Base-by-base conservation (phyloP, 352 stramenopile species). In the Phytophthora crassamura region DNA sequence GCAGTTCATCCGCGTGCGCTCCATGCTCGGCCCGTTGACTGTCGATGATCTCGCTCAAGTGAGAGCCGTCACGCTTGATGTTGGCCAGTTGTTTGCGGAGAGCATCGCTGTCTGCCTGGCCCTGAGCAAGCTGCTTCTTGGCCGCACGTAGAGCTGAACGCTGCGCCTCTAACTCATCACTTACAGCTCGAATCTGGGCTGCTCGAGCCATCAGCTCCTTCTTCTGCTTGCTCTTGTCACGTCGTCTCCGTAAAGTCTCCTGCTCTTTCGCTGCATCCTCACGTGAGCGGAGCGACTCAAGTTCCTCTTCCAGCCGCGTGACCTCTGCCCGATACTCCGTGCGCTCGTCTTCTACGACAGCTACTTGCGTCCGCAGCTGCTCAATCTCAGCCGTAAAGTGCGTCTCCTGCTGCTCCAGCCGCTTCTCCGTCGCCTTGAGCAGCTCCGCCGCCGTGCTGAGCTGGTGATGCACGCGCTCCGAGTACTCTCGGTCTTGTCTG, bases 401-500 rank as follows among this genome's bases (percentile, higher is more conserved):
- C 14, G 59, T 18, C 14, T 84, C 69, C 33, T 80, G 77, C 36
- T 77, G 64, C 40, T 80, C 68, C 4, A 88, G 40, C 16, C 80
- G 78, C 25, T 73, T 74, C 49, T 91, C 84, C 5, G 72, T 83
- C 8, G 80, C 57, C 32, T 85, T 82, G 10, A 93, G 72, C 51
- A 93, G 47, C 32, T 89, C 73, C 2, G 84, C 75, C 1, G 79
- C 77, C 1, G 80, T 89, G 33, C 67, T 68, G 7, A 93, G 74
- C 53, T 93, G 84, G n/a, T 45, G 50, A 52, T 89, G 82, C 20
- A 90, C 76, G 32, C 79, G 64, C 28, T 83, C 63, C 7, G 75
- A 79, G 51, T 91, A 89, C 57, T 84, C 73, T 40, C 77, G 73
- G 47, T 89, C 82, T 43, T 86, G 79, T 32, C 55, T 34, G 0